A percentile compares a stretch with the other conserved stretches of the same genome.
Conservation (phyloP, 139 green algal genomes). For the Pleodorina starrii region DNA sequence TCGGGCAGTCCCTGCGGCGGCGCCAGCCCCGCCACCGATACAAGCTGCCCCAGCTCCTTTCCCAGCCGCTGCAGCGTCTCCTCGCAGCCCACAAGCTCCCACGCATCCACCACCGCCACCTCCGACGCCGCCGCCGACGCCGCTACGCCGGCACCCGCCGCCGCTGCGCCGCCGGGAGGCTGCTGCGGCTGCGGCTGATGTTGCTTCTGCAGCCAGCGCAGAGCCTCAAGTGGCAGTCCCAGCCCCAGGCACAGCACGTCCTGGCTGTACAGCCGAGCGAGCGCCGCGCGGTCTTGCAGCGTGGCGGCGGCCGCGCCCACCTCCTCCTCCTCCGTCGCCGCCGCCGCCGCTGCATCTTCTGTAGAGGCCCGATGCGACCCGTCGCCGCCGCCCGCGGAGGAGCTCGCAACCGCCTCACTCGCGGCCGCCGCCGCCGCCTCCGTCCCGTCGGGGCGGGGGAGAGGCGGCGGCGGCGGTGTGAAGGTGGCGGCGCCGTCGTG, state of each 20-base stretch:
- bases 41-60: neutral
- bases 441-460: no score
- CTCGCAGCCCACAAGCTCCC: neutral
- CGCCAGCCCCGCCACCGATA: neutral
- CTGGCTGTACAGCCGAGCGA: constrained; percentile 27
- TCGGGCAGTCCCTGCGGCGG: neutral
- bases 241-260: constrained; percentile 27
- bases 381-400: neutral
- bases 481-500: no score
- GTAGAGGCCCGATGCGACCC: neutral
- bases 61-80: neutral
- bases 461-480: no score
- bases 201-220: constrained; percentile 11
- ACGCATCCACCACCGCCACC: neutral
- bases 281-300: neutral
- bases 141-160: neutral
- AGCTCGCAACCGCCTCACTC: no score
- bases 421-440: no score
- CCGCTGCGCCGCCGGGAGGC: neutral
- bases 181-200: neutral
- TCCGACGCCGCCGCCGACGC: neutral
- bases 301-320: neutral
- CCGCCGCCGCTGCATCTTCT: no score
- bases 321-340: no score
- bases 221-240: neutral